Base-by-base conservation (phyloP, 176 grass and related monocot species). In the Rhynchospora pubera region DNA sequence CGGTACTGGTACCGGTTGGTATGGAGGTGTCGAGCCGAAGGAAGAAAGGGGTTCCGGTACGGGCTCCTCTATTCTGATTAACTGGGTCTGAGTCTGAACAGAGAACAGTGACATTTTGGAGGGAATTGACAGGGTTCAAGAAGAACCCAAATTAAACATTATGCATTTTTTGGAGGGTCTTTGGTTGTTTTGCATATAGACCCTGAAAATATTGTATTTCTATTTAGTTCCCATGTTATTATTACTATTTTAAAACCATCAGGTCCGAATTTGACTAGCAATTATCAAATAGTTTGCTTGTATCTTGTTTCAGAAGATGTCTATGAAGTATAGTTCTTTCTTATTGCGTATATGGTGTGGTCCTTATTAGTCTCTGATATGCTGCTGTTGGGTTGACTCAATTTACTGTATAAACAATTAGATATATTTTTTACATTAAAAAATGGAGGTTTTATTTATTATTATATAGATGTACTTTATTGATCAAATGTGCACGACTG, bases 31-130 rank as follows among this genome's bases (percentile, higher is more conserved):
- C 64, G 46, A 85, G 70, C 83, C 78, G 87, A 46, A 85, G 87
- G 78, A 89, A 89, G 83, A 89, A 89, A 43, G 83, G 78, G 10
- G 78, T 83, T 16, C 87, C 87, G 9, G 64, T 82, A 56, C 87
- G 87, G 52, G 78, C 87, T 6, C 87, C 87, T 7, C 78, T 89
- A 4, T 89, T 83, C 67, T 89, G 66, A 89, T 50, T 23, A 80
- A 51, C 44, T 79, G 23, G 23, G n/a, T 19, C 50, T 16, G 57
- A 51, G 45, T 83, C 15, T 47, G n/a, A 57, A 56, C 15, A 52
- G 21, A 43, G n/a, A 22, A 7, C 46, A 52, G 63, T 67, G 56
- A 7, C 18, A 63, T 84, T 64, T 84, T 84, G 66, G 50, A 76
- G 51, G 66, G 24, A 62, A 47, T 80, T 80, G 43, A 50, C 24